Percentiles rank a stretch among this genome's conserved stretches.
Conservation (phyloP, 352 stramenopile species). For the Peronospora tabacina region DNA sequence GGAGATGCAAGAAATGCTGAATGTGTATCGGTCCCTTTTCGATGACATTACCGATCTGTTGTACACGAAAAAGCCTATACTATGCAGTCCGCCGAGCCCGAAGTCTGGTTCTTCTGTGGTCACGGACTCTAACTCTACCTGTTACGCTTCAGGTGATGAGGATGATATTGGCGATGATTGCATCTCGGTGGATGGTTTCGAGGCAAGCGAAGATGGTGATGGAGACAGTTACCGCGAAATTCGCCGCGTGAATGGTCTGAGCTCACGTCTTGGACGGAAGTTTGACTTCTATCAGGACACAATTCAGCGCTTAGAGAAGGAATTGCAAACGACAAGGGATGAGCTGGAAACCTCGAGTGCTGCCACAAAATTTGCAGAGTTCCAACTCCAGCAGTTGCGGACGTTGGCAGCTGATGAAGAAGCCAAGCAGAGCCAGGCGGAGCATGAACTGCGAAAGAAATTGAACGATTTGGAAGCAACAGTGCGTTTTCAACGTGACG, state of each 20-base stretch:
- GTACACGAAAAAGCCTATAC: constrained; percentile 43
- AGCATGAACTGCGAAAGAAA: constrained; percentile 21
- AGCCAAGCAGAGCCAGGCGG: constrained; percentile 26
- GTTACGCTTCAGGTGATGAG: constrained; percentile 50
- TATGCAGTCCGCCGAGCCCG: constrained; percentile 39
- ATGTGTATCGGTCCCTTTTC: constrained; percentile 61
- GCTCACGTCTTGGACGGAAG: constrained; percentile 55
- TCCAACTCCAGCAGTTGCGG: constrained; percentile 68
- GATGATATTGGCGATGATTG: constrained; percentile 32
- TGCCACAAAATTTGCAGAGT: constrained; percentile 75
- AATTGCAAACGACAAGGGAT: constrained; percentile 50
- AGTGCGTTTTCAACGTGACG: constrained; percentile 21
- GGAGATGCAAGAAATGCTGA: constrained; percentile 52
- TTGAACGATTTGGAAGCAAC: constrained; percentile 22
- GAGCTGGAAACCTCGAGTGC: constrained; percentile 74
- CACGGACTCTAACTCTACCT: constrained; percentile 57
- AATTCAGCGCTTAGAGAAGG: constrained; percentile 64
- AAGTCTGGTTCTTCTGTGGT: constrained; percentile 58
- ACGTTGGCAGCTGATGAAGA: constrained; percentile 46
- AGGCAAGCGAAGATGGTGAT: constrained; percentile 30
- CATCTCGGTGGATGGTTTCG: constrained; percentile 29
- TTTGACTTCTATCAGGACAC: constrained; percentile 65
- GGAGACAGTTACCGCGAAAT: constrained; percentile 42
- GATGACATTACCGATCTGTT: constrained; percentile 50
- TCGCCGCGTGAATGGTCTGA: constrained; percentile 47